Evolutionary conservation across 2,329 filamentous ascomycete genomes (phyloP).

Genomic region (Calonectria pseudoreteaudii): DNA sequence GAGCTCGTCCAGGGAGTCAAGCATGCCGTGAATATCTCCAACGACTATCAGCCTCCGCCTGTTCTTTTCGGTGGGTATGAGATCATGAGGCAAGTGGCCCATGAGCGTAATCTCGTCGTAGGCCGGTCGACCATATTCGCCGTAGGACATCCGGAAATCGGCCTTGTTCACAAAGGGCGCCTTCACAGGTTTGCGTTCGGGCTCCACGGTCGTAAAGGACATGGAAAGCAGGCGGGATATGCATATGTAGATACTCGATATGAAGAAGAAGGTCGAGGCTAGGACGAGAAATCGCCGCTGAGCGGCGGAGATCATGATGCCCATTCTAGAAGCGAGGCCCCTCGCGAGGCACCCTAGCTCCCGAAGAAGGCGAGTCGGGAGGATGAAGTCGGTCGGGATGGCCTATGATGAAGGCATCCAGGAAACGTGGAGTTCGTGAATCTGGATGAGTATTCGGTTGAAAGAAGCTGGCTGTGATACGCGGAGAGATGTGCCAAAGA

Average conservation of each 20-base stretch:
- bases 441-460: neutral
- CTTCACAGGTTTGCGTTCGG: conserved; percentile 23
- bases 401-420: neutral
- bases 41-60: conserved; percentile 79
- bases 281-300: conserved; percentile 48
- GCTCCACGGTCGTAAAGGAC: conserved; percentile 29
- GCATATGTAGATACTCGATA: conserved; percentile 49
- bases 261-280: conserved; percentile 47
- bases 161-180: conserved; percentile 37
- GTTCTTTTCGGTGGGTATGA: conserved; percentile 50
- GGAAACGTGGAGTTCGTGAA: neutral
- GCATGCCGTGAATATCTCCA: conserved; percentile 94
- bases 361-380: neutral
- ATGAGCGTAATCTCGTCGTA: conserved; percentile 49
- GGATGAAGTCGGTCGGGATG: neutral
- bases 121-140: conserved; percentile 52
- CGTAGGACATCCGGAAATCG: conserved; percentile 55
- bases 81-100: conserved; percentile 44
- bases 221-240: conserved; percentile 47
- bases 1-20: conserved; percentile 72
- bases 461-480: conserved; percentile 2
- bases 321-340: conserved; percentile 29
- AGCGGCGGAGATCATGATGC: conserved; percentile 39
- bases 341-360: conserved; percentile 16
- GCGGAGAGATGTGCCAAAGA: conserved; percentile 1